A percentile compares a stretch with the other conserved stretches of the same genome.
Evolutionary conservation across 306 rosid species (phyloP).

Genomic region (Cyamopsis tetragonoloba): DNA sequence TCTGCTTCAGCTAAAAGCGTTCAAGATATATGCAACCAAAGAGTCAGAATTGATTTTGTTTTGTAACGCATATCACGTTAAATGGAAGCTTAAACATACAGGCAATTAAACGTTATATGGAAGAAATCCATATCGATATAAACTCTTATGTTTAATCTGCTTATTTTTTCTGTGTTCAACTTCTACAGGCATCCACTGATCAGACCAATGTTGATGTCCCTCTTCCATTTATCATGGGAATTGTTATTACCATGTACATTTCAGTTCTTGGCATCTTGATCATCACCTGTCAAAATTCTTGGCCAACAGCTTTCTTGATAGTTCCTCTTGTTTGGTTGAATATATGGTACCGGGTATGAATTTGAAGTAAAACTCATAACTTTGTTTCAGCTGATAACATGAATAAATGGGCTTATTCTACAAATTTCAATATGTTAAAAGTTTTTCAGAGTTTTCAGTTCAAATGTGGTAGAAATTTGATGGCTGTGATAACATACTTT

Average conservation of each 20-base stretch:
- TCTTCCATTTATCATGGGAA: conserved; percentile 45
- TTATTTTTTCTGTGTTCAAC: not conserved
- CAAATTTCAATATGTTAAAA: not conserved
- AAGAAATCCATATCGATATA: not conserved
- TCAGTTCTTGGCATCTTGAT: conserved; percentile 51
- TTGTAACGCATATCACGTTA: too few species aligned
- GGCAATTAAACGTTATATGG: not conserved
- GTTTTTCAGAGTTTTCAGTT: not conserved
- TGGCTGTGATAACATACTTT: not conserved
- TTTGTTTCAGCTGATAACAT: not conserved
- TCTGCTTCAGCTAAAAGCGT: too few species aligned
- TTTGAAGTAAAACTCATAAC: not conserved
- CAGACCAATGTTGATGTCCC: conserved; percentile 61
- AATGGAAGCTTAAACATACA: too few species aligned
- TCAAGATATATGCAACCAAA: too few species aligned
- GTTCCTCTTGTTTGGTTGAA: conserved; percentile 73
- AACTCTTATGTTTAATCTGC: not conserved
- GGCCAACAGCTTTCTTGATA: conserved; percentile 71
- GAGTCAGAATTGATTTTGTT: too few species aligned
- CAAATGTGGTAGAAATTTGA: not conserved
- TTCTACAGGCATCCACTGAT: conserved; percentile 64
- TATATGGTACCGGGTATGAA: conserved; percentile 73
- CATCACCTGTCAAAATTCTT: conserved; percentile 63
- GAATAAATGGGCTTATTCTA: not conserved
- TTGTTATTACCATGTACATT: conserved; percentile 47